Base-by-base conservation (phyloP, 2,329 filamentous ascomycete genomes). In the Hypocrella siamensis region DNA sequence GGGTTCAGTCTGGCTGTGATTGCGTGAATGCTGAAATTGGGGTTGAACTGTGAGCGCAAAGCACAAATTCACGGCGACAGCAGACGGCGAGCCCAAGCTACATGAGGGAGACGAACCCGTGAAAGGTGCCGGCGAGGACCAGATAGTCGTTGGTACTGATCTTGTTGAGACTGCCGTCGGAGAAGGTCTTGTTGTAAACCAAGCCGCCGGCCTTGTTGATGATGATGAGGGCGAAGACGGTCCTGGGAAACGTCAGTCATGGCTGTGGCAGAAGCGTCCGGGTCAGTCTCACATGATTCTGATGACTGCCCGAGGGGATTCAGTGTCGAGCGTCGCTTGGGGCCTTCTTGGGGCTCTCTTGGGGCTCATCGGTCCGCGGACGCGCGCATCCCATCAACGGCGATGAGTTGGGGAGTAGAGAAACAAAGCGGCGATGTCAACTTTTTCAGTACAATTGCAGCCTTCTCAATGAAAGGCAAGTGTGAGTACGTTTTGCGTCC, bases 181-280 rank as follows among this genome's bases (percentile, higher is more conserved):
- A 77, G 56, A 98, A 96, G 49, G 84, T 82, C 46, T 85, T 83
- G 59, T 96, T 88, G 66, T 93, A 98, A 57, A 98, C 78, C 33
- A 98, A 70, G 46, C 90, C 90, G 38, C 86, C 90, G 41, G 90
- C 86, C 69, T 98, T 98, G 67, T 94, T 96, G 65, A 98, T 93
- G 54, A 98, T 79, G 54, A 96, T 85, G 50, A 98, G 78, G 36
- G 86, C 77, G 57, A 92, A 90, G 54, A 98, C 80, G 42, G 85
- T 82, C 90, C 86, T 96, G 27, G 25, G 17, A 10, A 17, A 6
- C n/a, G 25, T 32, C n/a, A 32, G 22, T 18, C 5, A 21, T 17
- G 25, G 30, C 15, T 28, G 6, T 11, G 17, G 18, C 8, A 2
- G 15, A 11, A 14, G 6, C 14, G 19, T 6, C 12, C 5, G 8